Evolutionary conservation across 2,329 filamentous ascomycete genomes (phyloP).

Genomic region (Alternaria hordeiaustralica): DNA sequence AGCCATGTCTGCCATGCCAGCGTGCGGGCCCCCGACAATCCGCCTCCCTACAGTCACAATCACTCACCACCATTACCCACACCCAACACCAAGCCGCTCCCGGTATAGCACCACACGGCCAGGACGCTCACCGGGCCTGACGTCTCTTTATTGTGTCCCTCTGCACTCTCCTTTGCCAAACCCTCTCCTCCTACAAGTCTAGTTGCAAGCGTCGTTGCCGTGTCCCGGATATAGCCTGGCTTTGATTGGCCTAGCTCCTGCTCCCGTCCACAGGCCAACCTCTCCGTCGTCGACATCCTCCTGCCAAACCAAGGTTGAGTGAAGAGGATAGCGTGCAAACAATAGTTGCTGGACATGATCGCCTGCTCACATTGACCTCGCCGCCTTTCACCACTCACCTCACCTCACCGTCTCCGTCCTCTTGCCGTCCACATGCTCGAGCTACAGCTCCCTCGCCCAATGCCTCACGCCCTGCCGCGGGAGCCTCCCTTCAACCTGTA

Average conservation of each 20-base stretch:
- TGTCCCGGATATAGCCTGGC: conserved; percentile 37
- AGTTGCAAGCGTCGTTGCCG: conserved; percentile 22
- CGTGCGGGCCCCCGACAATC: conserved; percentile 37
- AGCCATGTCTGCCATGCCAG: conserved; percentile 44
- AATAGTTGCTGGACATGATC: conserved; percentile 16
- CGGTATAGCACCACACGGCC: conserved; percentile 15
- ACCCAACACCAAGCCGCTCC: conserved; percentile 19
- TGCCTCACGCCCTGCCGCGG: conserved; percentile 49
- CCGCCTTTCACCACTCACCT: conserved; percentile 14
- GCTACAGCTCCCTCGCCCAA: conserved; percentile 50
- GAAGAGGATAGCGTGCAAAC: conserved; percentile 25
- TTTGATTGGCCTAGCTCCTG: conserved; percentile 38
- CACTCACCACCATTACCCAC: conserved; percentile 10
- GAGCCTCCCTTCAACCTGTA: conserved; percentile 45
- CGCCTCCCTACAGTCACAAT: conserved; percentile 18
- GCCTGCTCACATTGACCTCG: conserved; percentile 22
- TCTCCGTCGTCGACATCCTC: conserved; percentile 41
- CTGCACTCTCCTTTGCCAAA: conserved; percentile 25
- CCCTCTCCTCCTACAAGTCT: conserved; percentile 9
- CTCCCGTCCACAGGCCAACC: conserved; percentile 26
- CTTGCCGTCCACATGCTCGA: conserved; percentile 47
- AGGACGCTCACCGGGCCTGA: conserved; percentile 12
- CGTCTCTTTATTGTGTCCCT: conserved; percentile 26
- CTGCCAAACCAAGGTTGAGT: conserved; percentile 16
- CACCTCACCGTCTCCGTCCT: conserved; percentile 7